These are phyloP conservation scores for Quercus berberidifolia DNA, from an alignment of 306 rosid genomes.

Conservation along the genomic window DNA sequence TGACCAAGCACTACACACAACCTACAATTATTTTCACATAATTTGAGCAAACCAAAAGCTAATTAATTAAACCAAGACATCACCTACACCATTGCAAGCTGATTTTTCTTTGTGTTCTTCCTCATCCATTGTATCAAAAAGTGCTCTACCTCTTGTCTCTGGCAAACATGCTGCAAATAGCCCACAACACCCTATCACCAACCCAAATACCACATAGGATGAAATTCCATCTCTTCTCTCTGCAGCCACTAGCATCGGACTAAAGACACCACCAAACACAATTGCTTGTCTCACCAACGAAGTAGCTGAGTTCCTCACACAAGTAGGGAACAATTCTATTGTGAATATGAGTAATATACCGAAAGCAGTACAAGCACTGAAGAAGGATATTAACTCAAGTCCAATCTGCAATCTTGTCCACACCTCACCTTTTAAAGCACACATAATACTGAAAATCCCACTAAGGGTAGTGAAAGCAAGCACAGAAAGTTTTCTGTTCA, in stretches of 20 bases:
- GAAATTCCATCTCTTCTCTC: conserved; percentile 35
- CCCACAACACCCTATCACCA: conserved; percentile 43
- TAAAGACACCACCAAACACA: too few species aligned
- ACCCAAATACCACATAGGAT: conserved; percentile 59
- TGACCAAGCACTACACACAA: too few species aligned
- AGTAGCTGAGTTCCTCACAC: too few species aligned
- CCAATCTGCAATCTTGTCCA: conserved; percentile 31
- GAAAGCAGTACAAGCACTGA: conserved; percentile 41
- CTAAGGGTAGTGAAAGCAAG: conserved; percentile 19
- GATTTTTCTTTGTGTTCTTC: conserved; percentile 26
- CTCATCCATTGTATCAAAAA: conserved; percentile 60
- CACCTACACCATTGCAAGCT: too few species aligned
- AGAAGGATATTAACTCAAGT: conserved; percentile 49
- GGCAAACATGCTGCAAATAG: conserved; percentile 48
- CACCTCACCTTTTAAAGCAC: conserved; percentile 13
- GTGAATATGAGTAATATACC: background rate
- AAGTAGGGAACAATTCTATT: too few species aligned
- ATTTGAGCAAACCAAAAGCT: too few species aligned
- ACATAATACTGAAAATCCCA: conserved; percentile 1
- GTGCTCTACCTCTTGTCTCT: conserved; percentile 46
- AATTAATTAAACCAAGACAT: too few species aligned
- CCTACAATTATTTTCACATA: too few species aligned
- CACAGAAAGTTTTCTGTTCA: conserved; percentile 32
- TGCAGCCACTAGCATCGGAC: conserved; percentile 45
- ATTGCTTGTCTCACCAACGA: too few species aligned